Evolutionary conservation across 2,329 filamentous ascomycete species (phyloP).

Genomic region (Colletotrichum tropicale): DNA sequence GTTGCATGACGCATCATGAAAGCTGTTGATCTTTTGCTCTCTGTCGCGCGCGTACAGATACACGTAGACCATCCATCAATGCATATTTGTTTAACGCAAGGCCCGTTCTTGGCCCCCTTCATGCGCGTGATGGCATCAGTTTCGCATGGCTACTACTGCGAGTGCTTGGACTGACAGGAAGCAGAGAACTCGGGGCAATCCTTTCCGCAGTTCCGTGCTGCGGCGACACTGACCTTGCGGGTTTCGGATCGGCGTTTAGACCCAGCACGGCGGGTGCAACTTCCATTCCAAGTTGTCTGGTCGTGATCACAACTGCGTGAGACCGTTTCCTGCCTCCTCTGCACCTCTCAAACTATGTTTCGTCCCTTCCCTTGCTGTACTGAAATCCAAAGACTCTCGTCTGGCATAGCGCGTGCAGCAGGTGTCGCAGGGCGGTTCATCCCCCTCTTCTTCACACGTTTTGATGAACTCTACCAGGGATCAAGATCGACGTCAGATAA

Average conservation of each 20-base stretch:
- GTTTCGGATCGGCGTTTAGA: background rate
- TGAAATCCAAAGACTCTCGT: background rate
- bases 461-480: background rate
- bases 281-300: background rate
- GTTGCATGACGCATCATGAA: background rate
- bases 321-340: background rate
- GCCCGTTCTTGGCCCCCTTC: background rate
- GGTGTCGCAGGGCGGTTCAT: background rate
- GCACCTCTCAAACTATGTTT: background rate
- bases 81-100: background rate
- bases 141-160: background rate
- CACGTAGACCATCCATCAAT: slow-evolving; percentile 10
- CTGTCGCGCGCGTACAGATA: background rate
- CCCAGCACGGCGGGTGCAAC: background rate
- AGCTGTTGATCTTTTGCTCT: background rate
- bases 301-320: background rate
- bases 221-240: background rate
- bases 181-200: background rate
- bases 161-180: background rate
- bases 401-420: background rate
- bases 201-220: background rate
- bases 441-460: background rate
- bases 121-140: background rate
- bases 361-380: background rate
- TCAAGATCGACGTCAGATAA: background rate